These are phyloP conservation scores for Melampsora occidentalis DNA, from an alignment of 1,284 basidiomycete genomes.

Conservation along the genomic window DNA sequence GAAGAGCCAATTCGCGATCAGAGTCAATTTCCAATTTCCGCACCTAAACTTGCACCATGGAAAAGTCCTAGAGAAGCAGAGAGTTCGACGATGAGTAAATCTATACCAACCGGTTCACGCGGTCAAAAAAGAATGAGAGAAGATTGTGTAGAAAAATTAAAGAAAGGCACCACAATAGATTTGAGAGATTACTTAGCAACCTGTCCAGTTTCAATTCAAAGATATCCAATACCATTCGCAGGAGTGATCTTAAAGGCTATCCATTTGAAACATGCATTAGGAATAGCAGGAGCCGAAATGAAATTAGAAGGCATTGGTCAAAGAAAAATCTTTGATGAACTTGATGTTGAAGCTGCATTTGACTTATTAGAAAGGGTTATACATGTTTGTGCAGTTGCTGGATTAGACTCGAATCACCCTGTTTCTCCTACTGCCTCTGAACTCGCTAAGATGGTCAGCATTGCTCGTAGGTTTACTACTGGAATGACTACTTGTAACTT, in stretches of 20 bases:
- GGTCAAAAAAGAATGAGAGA: background rate
- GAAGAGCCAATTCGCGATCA: slow-evolving; percentile 3
- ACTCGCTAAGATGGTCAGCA: slow-evolving; percentile 4
- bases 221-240: slow-evolving; percentile 10
- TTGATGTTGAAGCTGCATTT: slow-evolving; percentile 9
- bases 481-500: background rate
- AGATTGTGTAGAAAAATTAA: background rate
- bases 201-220: slow-evolving; percentile 2
- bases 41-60: slow-evolving; percentile 5
- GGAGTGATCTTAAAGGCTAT: slow-evolving; percentile 6
- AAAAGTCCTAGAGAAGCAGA: background rate
- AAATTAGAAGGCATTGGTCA: background rate
- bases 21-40: background rate
- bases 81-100: background rate
- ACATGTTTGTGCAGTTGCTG: slow-evolving; percentile 1
- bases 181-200: slow-evolving; percentile 1
- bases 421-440: background rate
- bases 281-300: background rate
- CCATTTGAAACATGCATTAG: background rate
- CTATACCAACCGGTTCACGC: background rate
- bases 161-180: background rate
- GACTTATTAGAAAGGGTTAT: slow-evolving; percentile 4
- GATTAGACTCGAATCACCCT: background rate
- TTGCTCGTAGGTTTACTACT: background rate
- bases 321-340: background rate